phyloP scores from a whole-genome alignment of 805 yeast species.

The Myxozyma nipponensis region DNA sequence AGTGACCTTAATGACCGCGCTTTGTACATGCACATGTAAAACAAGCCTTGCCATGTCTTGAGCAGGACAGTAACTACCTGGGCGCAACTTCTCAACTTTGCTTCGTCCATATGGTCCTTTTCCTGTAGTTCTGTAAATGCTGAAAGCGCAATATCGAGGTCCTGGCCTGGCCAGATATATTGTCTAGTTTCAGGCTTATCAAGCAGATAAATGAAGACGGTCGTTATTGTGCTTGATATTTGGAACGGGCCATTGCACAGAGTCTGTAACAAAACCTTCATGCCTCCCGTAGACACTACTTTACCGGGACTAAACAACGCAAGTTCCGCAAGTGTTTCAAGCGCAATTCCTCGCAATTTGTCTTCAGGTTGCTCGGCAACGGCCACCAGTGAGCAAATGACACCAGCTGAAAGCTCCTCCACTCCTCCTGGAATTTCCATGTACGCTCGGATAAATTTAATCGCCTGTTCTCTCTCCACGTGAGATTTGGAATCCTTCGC shows the following conservation, averaged over 20 bases:
- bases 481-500: slow-evolving; percentile 53
- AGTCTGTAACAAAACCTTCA: slow-evolving; percentile 44
- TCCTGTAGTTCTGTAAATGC: slow-evolving; percentile 65
- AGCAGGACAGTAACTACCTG: slow-evolving; percentile 57
- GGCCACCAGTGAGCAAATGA: slow-evolving; percentile 63
- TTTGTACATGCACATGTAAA: slow-evolving; percentile 56
- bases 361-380: slow-evolving; percentile 56
- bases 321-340: slow-evolving; percentile 53
- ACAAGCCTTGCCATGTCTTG: slow-evolving; percentile 68
- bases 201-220: slow-evolving; percentile 52
- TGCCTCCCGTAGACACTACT: slow-evolving; percentile 46
- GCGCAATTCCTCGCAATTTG: slow-evolving; percentile 46
- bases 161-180: slow-evolving; percentile 56
- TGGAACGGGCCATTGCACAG: slow-evolving; percentile 54
- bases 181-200: slow-evolving; percentile 54
- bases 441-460: slow-evolving; percentile 64
- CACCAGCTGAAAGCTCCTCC: slow-evolving; percentile 53
- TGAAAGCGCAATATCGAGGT: slow-evolving; percentile 57
- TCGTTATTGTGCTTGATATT: slow-evolving; percentile 43
- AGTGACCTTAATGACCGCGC: slow-evolving; percentile 55
- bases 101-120: slow-evolving; percentile 47
- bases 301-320: slow-evolving; percentile 45
- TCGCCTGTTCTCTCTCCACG: slow-evolving; percentile 71
- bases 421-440: slow-evolving; percentile 54
- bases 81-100: slow-evolving; percentile 57